Percentiles rank a stretch among this genome's conserved stretches.
Evolutionary conservation across 768 basidiomycete species (phyloP).

Genomic region (Gloeopeniophorella convolvens): DNA sequence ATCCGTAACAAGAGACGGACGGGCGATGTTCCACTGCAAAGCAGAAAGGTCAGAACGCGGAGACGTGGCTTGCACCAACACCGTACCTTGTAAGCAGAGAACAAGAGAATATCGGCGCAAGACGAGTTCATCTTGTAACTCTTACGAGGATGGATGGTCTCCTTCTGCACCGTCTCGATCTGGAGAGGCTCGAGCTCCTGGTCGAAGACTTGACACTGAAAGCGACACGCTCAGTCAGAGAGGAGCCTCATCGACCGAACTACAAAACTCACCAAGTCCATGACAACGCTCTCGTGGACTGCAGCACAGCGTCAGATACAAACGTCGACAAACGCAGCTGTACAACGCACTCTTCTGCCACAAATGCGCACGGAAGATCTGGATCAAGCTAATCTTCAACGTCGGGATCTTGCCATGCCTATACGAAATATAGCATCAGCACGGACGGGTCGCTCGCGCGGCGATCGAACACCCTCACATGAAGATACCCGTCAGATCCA

Average conservation of each 20-base stretch:
- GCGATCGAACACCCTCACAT: constrained; percentile 41
- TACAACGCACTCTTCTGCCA: constrained; percentile 87
- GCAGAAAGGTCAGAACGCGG: background rate
- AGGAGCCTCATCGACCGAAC: background rate
- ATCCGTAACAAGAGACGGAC: constrained; percentile 93
- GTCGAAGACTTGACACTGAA: constrained; percentile 94
- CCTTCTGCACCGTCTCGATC: constrained; percentile 99
- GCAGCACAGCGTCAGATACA: constrained; percentile 11
- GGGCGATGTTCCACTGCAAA: constrained; percentile 89
- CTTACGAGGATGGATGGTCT: constrained; percentile 98
- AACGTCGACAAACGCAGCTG: constrained; percentile 22
- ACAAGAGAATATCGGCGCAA: constrained; percentile 96
- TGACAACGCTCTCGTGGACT: constrained; percentile 90
- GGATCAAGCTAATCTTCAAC: constrained; percentile 97
- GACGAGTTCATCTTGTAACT: constrained; percentile 99
- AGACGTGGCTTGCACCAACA: background rate
- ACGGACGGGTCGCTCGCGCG: background rate
- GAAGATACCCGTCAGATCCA: constrained; percentile 96
- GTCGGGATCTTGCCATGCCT: constrained; percentile 99
- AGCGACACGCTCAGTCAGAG: background rate
- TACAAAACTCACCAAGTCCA: constrained; percentile 60
- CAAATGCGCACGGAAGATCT: constrained; percentile 99
- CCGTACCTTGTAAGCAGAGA: constrained; percentile 82
- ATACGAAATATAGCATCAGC: constrained; percentile 16
- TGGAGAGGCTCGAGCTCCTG: constrained; percentile 97